These are phyloP conservation scores for Xylariaceae sp. DNA, from an alignment of 2,329 filamentous ascomycete genomes.

Conservation along the genomic window DNA sequence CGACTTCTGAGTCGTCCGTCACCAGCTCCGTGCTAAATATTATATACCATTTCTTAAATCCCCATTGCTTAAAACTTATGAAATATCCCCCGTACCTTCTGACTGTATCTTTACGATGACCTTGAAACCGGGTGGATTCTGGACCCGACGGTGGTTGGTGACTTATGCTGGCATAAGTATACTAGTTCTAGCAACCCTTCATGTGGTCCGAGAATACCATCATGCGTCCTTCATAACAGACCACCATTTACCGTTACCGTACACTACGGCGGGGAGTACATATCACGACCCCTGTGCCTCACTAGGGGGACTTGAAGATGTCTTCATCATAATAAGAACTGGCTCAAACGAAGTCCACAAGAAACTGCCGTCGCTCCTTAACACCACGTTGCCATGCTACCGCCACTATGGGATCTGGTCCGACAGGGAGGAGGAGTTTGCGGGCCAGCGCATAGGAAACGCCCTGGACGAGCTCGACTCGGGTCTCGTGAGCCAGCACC, in stretches of 20 bases:
- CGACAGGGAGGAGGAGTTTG: slow-evolving; percentile 12
- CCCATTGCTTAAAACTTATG: too few species aligned
- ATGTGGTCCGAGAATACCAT: background rate
- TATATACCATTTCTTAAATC: too few species aligned
- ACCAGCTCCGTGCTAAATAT: too few species aligned
- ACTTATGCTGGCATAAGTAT: slow-evolving; percentile 4
- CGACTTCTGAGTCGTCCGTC: too few species aligned
- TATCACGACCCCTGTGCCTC: slow-evolving; percentile 3
- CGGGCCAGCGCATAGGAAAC: slow-evolving; percentile 9
- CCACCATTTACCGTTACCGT: background rate
- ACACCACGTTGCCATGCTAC: slow-evolving; percentile 11
- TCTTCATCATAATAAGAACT: slow-evolving; percentile 19
- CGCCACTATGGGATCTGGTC: slow-evolving; percentile 16
- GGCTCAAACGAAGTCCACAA: slow-evolving; percentile 15
- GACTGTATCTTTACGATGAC: slow-evolving; percentile 1
- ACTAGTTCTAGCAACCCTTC: slow-evolving; percentile 1
- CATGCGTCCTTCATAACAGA: background rate
- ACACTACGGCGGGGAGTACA: background rate
- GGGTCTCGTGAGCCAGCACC: slow-evolving; percentile 7
- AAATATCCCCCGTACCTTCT: too few species aligned
- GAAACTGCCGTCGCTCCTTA: slow-evolving; percentile 11
- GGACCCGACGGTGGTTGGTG: slow-evolving; percentile 4
- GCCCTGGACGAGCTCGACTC: slow-evolving; percentile 12
- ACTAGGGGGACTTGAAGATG: slow-evolving; percentile 10
- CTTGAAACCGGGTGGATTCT: background rate